Conservation (phyloP, 2,329 filamentous ascomycete species). For the Arthrobotrys sphaeroides region DNA sequence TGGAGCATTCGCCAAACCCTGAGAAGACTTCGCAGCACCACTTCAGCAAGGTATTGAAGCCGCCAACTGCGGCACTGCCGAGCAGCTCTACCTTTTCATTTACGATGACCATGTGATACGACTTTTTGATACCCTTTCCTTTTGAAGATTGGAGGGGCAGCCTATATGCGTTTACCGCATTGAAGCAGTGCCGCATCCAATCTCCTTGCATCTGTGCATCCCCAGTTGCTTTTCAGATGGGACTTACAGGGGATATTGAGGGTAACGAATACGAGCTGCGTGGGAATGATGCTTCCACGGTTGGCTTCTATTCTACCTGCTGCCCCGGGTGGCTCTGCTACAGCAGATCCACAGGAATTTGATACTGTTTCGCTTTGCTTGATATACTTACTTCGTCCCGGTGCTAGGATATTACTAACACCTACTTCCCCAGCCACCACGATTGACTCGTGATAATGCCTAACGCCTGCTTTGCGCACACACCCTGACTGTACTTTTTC, state of each 20-base stretch:
- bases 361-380: not conserved
- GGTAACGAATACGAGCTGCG: not conserved
- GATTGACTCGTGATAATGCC: conserved; percentile 53
- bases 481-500: not conserved
- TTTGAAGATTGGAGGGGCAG: not conserved
- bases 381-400: not conserved
- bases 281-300: not conserved
- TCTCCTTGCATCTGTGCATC: not conserved
- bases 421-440: not conserved
- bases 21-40: conserved; percentile 41
- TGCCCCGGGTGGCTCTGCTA: not conserved
- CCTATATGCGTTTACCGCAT: not conserved
- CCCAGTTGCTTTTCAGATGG: not conserved
- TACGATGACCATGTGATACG: conserved; percentile 48
- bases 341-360: not conserved
- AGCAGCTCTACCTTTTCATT: conserved; percentile 50
- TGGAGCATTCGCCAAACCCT: conserved; percentile 33
- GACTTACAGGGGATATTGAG: not conserved
- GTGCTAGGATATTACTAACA: too few relatives aligned
- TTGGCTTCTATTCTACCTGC: not conserved
- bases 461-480: conserved; percentile 7
- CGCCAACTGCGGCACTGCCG: conserved; percentile 21
- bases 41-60: conserved; percentile 32
- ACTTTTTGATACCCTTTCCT: not conserved
- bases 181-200: not conserved